Conservation (phyloP, 768 basidiomycete species). For the button mushroom (Agaricus bisporus) region DNA sequence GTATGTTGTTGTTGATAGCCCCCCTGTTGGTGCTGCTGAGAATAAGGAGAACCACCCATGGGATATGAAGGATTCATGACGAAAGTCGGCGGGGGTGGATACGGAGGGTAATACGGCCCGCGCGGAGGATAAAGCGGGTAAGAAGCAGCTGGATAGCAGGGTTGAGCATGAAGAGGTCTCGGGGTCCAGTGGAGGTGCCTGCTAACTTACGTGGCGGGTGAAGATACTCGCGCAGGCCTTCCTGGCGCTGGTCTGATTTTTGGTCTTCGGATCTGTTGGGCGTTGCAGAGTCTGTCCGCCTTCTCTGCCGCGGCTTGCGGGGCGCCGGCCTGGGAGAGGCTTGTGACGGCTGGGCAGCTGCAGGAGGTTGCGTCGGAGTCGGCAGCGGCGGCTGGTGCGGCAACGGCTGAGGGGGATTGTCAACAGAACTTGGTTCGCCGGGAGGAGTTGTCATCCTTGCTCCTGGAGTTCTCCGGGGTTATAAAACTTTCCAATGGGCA, state of each 20-base stretch:
- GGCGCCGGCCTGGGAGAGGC: conserved; percentile 28
- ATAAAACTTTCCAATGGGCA: conserved; percentile 27
- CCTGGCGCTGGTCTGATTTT: conserved; percentile 11
- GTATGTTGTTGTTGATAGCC: conserved; percentile 27
- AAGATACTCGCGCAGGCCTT: conserved; percentile 9
- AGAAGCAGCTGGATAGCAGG: conserved; percentile 15
- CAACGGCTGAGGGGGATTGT: conserved; percentile 33
- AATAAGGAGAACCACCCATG: conserved; percentile 46
- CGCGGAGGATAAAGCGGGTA: conserved; percentile 24
- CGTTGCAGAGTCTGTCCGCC: conserved; percentile 16
- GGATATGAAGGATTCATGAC: conserved; percentile 73
- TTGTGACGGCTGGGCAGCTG: conserved; percentile 39
- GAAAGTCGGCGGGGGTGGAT: conserved; percentile 20
- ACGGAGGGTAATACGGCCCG: conserved; percentile 40
- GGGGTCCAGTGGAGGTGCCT: not conserved
- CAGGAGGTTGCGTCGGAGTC: conserved; percentile 30
- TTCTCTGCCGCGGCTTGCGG: conserved; percentile 48
- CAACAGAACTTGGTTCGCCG: conserved; percentile 35
- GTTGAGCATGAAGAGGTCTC: conserved; percentile 6
- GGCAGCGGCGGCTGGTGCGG: conserved; percentile 41
- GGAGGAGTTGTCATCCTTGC: conserved; percentile 45
- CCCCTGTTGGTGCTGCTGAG: conserved; percentile 29
- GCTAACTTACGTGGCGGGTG: conserved; percentile 13
- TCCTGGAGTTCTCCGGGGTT: conserved; percentile 31
- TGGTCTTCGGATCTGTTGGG: conserved; percentile 15